These are phyloP conservation scores for Castanea sativa DNA, from an alignment of 306 rosid genomes.

Conservation along the genomic window DNA sequence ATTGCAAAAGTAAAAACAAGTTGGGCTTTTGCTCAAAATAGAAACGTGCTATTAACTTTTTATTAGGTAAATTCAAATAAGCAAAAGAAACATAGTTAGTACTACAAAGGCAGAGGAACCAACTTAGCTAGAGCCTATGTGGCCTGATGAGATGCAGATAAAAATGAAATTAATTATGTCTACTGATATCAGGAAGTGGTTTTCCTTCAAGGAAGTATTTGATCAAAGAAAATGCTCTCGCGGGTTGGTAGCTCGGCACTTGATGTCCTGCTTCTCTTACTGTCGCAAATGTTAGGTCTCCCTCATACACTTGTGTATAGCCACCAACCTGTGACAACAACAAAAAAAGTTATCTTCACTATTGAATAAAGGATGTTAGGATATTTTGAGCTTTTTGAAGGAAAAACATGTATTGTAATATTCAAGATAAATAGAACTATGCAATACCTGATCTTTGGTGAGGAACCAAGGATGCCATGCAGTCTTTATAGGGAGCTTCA, in stretches of 20 bases:
- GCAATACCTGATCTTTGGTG: conserved; percentile 54
- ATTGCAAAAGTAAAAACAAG: too few species aligned
- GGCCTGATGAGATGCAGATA: too few species aligned
- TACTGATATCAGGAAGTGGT: conserved; percentile 43
- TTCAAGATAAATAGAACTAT: not conserved
- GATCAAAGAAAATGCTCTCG: conserved; percentile 62
- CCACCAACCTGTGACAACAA: conserved; percentile 61
- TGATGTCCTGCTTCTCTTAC: conserved; percentile 85
- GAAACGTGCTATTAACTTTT: too few species aligned
- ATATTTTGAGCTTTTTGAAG: too few species aligned
- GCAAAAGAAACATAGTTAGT: not conserved
- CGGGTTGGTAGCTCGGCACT: conserved; percentile 87
- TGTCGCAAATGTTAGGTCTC: conserved; percentile 64
- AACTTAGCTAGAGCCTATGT: too few species aligned
- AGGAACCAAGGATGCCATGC: conserved; percentile 73
- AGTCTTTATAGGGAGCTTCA: conserved; percentile 59
- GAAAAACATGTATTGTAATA: too few species aligned
- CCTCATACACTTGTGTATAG: conserved; percentile 53
- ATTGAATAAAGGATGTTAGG: too few species aligned
- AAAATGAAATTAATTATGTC: not conserved
- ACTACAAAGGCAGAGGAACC: not conserved
- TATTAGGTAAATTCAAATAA: not conserved
- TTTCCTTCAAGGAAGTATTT: conserved; percentile 64
- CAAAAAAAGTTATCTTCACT: too few species aligned
- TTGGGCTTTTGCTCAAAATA: too few species aligned